A percentile compares a stretch with the other conserved stretches of the same genome.
These are phyloP conservation scores for Hypoxylon sp. DNA, from an alignment of 2,329 filamentous ascomycete genomes.

Conservation along the genomic window DNA sequence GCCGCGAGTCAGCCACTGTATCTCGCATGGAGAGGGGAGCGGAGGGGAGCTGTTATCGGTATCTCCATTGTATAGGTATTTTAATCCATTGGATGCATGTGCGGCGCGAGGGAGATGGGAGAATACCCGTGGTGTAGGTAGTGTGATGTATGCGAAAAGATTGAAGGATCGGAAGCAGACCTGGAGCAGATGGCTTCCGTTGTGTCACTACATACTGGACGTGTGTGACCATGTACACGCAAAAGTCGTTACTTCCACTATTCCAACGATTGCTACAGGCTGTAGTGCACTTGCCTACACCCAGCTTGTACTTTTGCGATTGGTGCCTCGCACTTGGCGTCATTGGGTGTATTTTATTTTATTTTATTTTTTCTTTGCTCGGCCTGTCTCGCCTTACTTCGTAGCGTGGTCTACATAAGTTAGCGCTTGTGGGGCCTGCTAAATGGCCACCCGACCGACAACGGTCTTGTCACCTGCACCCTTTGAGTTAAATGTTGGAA, in stretches of 20 bases:
- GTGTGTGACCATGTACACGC: not conserved
- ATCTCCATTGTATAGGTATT: conserved; percentile 21
- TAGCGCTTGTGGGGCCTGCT: conserved; percentile 25
- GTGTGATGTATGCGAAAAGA: conserved; percentile 13
- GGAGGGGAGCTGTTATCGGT: conserved; percentile 25
- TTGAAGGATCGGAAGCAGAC: conserved; percentile 38
- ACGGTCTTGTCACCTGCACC: conserved; percentile 22
- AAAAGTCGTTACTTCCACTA: conserved; percentile 15
- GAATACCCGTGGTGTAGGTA: too few relatives aligned
- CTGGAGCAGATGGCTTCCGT: conserved; percentile 24
- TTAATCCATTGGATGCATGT: too few relatives aligned
- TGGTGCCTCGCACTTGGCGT: conserved; percentile 25
- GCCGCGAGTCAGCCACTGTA: conserved; percentile 17
- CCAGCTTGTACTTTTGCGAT: not conserved
- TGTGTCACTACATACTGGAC: conserved; percentile 24
- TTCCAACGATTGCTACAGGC: conserved; percentile 3
- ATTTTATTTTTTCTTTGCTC: too few relatives aligned
- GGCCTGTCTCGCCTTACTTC: conserved; percentile 42
- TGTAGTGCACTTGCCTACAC: conserved; percentile 16
- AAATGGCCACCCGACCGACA: conserved; percentile 25
- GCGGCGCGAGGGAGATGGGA: conserved; percentile 22
- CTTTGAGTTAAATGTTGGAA: not conserved
- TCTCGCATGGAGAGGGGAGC: conserved; percentile 14
- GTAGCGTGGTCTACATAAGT: conserved; percentile 38
- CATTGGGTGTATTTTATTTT: too few relatives aligned